phyloP scores from a whole-genome alignment of 2,329 filamentous ascomycete species.

The Pezicula rhizophila region DNA sequence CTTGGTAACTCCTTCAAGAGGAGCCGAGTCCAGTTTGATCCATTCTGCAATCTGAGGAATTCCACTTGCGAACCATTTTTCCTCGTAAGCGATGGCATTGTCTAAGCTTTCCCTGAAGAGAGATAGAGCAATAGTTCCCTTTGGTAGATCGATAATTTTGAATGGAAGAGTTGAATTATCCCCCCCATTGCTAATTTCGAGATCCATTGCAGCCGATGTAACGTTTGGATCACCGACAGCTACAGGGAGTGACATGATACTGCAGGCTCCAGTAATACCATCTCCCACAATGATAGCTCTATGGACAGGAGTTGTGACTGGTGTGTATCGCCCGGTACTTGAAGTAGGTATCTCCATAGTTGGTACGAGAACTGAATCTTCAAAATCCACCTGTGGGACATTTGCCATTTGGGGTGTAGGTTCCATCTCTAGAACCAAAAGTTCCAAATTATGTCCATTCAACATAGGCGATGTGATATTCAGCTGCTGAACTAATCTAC shows the following conservation, averaged over 20 bases:
- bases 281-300: slow-evolving; percentile 69
- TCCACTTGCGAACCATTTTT: slow-evolving; percentile 68
- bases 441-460: slow-evolving; percentile 56
- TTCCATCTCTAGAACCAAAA: slow-evolving; percentile 51
- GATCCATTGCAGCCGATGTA: slow-evolving; percentile 52
- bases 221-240: slow-evolving; percentile 26
- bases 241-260: slow-evolving; percentile 35
- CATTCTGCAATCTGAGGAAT: slow-evolving; percentile 59
- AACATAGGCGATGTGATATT: slow-evolving; percentile 57
- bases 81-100: slow-evolving; percentile 67
- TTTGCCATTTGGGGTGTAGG: slow-evolving; percentile 41
- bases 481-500: slow-evolving; percentile 50
- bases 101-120: slow-evolving; percentile 63
- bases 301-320: slow-evolving; percentile 77
- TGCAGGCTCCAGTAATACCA: slow-evolving; percentile 62
- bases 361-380: slow-evolving; percentile 71
- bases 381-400: slow-evolving; percentile 34
- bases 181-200: slow-evolving; percentile 35
- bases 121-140: slow-evolving; percentile 56
- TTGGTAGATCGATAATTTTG: slow-evolving; percentile 55
- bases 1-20: slow-evolving; percentile 47
- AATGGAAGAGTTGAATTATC: slow-evolving; percentile 35
- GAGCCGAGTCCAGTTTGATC: slow-evolving; percentile 45
- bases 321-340: slow-evolving; percentile 55
- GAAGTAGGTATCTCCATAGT: slow-evolving; percentile 63